phyloP scores from a whole-genome alignment of 1,284 basidiomycete genomes.

The Rhodotorula sp. region DNA sequence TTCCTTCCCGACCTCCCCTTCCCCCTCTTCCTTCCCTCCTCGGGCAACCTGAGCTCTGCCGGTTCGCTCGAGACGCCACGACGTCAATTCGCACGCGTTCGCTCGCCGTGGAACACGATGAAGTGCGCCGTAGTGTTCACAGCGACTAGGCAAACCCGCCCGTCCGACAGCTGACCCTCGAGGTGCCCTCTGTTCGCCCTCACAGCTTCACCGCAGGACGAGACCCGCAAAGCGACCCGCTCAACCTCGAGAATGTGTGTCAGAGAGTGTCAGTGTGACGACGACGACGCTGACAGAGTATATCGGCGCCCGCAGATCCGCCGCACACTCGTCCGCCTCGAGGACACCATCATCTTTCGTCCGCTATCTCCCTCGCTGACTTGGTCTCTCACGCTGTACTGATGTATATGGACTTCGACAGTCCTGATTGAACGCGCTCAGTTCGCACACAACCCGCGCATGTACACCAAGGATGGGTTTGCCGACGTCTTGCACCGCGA shows the following conservation, averaged over 20 bases:
- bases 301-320: conserved; percentile 72
- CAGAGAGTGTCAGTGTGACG: not conserved
- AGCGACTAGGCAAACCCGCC: too few relatives aligned
- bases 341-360: conserved; percentile 96
- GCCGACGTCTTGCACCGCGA: conserved; percentile 61
- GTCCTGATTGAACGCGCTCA: conserved; percentile 93
- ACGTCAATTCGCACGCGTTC: not conserved
- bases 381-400: not conserved
- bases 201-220: conserved; percentile 25
- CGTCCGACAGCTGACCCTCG: not conserved
- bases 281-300: not conserved
- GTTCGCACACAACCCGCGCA: conserved; percentile 88
- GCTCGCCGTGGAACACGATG: too few relatives aligned
- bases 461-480: conserved; percentile 71
- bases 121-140: not conserved
- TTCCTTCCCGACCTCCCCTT: too few relatives aligned
- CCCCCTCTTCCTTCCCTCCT: too few relatives aligned
- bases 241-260: conserved; percentile 38
- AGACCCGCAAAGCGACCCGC: conserved; percentile 16
- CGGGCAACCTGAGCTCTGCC: too few relatives aligned
- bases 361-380: conserved; percentile 37
- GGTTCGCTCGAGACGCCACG: too few relatives aligned
- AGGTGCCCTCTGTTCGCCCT: not conserved
- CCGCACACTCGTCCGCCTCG: conserved; percentile 79
- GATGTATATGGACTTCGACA: conserved; percentile 29